Evolutionary conservation across 495 filamentous ascomycete species (phyloP).

Genomic region (Neurospora sp.): DNA sequence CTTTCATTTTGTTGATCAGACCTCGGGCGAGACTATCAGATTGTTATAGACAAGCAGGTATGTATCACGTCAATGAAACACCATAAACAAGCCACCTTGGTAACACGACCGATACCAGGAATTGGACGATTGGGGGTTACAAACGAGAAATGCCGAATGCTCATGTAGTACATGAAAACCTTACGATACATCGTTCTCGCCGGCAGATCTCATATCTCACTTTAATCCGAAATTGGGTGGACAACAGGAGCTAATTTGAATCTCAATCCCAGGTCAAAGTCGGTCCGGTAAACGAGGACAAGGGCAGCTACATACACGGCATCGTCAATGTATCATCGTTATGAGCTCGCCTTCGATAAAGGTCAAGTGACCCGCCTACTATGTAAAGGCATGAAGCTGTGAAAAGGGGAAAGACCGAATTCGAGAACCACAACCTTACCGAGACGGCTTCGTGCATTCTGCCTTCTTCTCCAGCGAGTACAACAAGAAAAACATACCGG

Average conservation of each 20-base stretch:
- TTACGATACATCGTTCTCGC: neutral
- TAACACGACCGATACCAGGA: neutral
- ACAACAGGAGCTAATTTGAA: neutral
- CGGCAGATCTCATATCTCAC: neutral
- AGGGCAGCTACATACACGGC: neutral
- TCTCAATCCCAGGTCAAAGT: neutral
- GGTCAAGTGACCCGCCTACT: neutral
- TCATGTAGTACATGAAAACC: neutral
- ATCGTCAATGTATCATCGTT: neutral
- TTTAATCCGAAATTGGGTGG: neutral
- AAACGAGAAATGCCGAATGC: neutral
- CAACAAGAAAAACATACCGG: neutral
- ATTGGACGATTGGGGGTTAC: neutral
- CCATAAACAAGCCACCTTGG: neutral
- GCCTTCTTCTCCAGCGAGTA: neutral
- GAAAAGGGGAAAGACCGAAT: neutral
- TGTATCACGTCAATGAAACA: neutral
- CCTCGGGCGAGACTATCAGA: neutral
- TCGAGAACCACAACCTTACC: neutral
- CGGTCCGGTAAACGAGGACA: neutral
- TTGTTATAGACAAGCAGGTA: neutral
- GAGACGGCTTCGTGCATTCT: neutral
- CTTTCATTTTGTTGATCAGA: neutral
- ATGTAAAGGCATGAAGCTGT: neutral
- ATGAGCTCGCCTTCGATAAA: neutral